Evolutionary conservation across 1,284 basidiomycete genomes (phyloP), one percentile per base, ranked within the genome.

Genomic region (Somion occarium): DNA sequence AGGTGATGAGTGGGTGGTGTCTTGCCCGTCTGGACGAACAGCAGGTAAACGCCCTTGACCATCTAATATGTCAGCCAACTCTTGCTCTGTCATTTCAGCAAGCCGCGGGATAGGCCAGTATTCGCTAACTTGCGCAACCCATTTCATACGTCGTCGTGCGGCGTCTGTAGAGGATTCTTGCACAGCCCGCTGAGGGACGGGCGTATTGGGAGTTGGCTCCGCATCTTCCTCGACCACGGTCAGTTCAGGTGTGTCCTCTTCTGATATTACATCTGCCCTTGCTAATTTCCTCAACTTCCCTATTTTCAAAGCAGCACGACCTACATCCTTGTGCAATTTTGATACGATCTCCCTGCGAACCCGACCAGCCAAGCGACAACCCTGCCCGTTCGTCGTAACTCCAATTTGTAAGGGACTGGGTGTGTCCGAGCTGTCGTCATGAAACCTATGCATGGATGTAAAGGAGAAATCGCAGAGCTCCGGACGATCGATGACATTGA

Each of bases 51-150:
- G 49, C 46, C 55, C 19, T 61, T 65, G 68, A 3, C 75, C 78
- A 37, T 74, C 71, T 19, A 93, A 67, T 4, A 90, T 69, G 5
- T 74, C 71, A 15, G 75, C 69, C 83, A 96, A 91, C 19, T 93
- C 88, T 18, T 66, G 66, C 22, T 80, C 73, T 4, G 78, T 73
- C 76, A 98, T 77, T 7, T 69, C 64, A 1, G 91, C 88, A 1
- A 98, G 78, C 48, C 82, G 82, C 19, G 88, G 79, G 46, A 95
- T 78, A 0, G 91, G 86, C 89, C 93, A 98, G 65, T 97, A 97
- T 67, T 98, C 93, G 74, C 90, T 93, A 61, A 94, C 80, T 66
- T 94, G 92, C 1, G 91, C 84, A 1, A 94, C 86, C 91, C 91
- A 95, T 67, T 85, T 82, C 80, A 93, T 88, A 22, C 88, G 73